phyloP scores from a whole-genome alignment of 495 filamentous ascomycete species.

The Acidomyces sp. region DNA sequence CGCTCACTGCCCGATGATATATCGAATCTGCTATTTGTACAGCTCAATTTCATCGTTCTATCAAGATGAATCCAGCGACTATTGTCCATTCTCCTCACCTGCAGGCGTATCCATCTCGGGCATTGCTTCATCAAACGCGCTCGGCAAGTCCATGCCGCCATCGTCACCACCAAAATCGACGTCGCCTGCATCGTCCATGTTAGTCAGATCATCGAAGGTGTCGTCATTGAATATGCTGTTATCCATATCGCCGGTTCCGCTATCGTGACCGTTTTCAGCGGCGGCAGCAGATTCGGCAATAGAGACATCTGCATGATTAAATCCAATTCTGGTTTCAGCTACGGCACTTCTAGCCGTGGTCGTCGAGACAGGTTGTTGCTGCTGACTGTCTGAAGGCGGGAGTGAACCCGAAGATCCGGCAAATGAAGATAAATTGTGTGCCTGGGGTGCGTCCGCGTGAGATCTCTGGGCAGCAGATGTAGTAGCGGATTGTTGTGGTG shows the following conservation, averaged over 20 bases:
- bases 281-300: neutral
- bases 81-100: conserved; percentile 31
- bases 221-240: conserved; percentile 46
- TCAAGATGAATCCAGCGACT: no score
- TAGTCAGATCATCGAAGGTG: conserved; percentile 49
- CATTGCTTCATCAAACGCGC: conserved; percentile 51
- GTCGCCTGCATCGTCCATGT: conserved; percentile 31
- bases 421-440: no score
- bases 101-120: conserved; percentile 43
- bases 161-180: conserved; percentile 33
- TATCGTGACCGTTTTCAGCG: conserved; percentile 4
- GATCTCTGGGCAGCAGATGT: neutral
- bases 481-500: neutral
- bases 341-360: neutral
- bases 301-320: neutral
- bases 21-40: no score
- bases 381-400: neutral
- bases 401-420: no score
- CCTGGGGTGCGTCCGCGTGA: neutral
- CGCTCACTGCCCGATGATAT: no score
- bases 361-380: neutral
- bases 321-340: neutral
- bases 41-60: no score
- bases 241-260: conserved; percentile 32
- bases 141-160: conserved; percentile 33